A percentile compares a stretch with the other conserved stretches of the same genome.
phyloP scores from a whole-genome alignment of 2,329 filamentous ascomycete species.

The Akanthomyces dipterigenus region DNA sequence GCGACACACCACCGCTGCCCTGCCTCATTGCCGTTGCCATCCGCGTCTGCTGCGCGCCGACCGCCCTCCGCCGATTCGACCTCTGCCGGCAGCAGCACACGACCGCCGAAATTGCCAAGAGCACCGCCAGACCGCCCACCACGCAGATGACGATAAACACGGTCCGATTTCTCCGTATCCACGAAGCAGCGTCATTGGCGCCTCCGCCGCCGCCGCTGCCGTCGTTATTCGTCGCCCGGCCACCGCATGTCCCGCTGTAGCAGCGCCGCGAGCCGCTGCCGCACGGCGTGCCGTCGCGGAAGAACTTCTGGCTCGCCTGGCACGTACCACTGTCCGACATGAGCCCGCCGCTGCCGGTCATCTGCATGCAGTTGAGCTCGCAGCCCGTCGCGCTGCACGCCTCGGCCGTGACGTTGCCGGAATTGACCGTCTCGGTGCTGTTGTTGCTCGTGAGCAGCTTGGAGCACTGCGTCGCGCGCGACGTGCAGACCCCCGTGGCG shows the following conservation, averaged over 20 bases:
- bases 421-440: constrained; percentile 72
- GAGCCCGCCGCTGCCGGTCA: neutral
- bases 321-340: constrained; percentile 1
- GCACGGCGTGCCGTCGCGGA: constrained; percentile 76
- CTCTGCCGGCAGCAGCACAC: constrained; percentile 2
- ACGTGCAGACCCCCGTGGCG: constrained; percentile 81
- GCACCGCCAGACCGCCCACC: constrained; percentile 5
- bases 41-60: constrained; percentile 1
- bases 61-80: neutral
- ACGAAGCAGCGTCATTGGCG: neutral
- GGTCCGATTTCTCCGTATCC: constrained; percentile 5
- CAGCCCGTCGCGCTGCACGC: constrained; percentile 46
- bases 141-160: constrained; percentile 11
- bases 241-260: constrained; percentile 46
- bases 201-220: neutral
- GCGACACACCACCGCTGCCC: neutral
- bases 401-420: constrained; percentile 52
- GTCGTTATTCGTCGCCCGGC: neutral
- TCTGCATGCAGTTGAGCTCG: constrained; percentile 14
- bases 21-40: constrained; percentile 9
- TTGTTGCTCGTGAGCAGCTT: constrained; percentile 66
- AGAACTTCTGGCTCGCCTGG: constrained; percentile 53
- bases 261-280: constrained; percentile 62
- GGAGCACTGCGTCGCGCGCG: constrained; percentile 72
- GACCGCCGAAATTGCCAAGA: neutral